Percentiles rank a stretch among this genome's conserved stretches.
phyloP scores from a whole-genome alignment of 2,329 filamentous ascomycete species.

The Aspergillus sp. region DNA sequence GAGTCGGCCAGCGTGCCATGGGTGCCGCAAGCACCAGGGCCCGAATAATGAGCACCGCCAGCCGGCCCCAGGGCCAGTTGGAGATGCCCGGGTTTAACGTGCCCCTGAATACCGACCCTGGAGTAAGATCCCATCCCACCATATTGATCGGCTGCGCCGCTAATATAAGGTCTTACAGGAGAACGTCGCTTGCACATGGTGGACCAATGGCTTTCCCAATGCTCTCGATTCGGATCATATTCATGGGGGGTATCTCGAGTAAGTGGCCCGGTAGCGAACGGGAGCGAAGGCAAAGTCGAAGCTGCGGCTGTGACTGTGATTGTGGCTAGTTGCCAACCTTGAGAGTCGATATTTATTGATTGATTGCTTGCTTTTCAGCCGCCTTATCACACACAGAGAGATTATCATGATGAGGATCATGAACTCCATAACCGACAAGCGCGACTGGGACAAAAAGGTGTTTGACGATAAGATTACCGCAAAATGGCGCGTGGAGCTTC shows the following conservation, averaged over 20 bases:
- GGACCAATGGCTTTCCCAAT: neutral
- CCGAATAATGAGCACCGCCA: neutral
- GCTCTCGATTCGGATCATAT: neutral
- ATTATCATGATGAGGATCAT: neutral
- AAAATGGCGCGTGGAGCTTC: neutral
- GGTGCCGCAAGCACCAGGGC: no score
- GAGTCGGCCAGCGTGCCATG: no score
- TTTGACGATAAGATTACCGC: neutral
- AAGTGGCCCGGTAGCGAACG: neutral
- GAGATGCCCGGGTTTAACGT: neutral
- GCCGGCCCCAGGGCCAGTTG: neutral
- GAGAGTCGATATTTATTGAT: no score
- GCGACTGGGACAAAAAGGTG: neutral
- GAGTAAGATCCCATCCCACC: neutral
- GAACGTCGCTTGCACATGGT: no score
- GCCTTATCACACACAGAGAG: neutral
- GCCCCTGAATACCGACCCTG: neutral
- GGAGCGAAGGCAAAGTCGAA: no score
- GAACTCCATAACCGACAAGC: neutral
- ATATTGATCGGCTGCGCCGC: no score
- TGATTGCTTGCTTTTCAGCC: no score
- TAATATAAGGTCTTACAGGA: no score
- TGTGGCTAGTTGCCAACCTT: no score
- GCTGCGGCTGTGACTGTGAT: no score
- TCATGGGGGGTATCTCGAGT: neutral